phyloP scores from a whole-genome alignment of 208 protist species.

The Trypanosoma conorhini region DNA sequence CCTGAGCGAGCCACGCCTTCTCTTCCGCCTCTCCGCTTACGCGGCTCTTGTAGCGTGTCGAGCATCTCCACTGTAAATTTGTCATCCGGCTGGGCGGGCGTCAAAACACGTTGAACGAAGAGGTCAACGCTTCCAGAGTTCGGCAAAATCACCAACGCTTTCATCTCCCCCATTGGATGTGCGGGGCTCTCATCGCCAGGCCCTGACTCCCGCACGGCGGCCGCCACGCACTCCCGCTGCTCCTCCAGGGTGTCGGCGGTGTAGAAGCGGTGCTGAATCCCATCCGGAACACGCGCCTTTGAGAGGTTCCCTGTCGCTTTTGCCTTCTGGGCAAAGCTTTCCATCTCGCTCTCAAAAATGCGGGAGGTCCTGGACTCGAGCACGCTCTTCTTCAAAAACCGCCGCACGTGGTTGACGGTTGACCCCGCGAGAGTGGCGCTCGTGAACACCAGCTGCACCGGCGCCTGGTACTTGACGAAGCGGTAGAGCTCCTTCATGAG shows the following conservation, averaged over 20 bases:
- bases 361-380: conserved; percentile 63
- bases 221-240: conserved; percentile 63
- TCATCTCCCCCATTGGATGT: neutral
- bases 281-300: conserved; percentile 55
- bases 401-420: conserved; percentile 85
- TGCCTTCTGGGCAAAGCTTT: conserved; percentile 11
- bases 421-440: conserved; percentile 85
- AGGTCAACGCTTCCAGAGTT: conserved; percentile 45
- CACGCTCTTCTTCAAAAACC: conserved; percentile 89
- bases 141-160: conserved; percentile 62
- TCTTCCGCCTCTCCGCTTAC: neutral
- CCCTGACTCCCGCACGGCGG: conserved; percentile 11
- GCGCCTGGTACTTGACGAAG: conserved; percentile 86
- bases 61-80: neutral
- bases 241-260: conserved; percentile 76
- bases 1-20: neutral
- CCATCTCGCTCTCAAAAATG: conserved; percentile 63
- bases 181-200: neutral
- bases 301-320: conserved; percentile 44
- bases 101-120: conserved; percentile 60
- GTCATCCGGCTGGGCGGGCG: conserved; percentile 40
- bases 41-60: neutral
- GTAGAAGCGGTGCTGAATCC: conserved; percentile 80
- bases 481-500: conserved; percentile 84
- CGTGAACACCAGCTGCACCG: conserved; percentile 86